A percentile compares a stretch with the other conserved stretches of the same genome.
phyloP scores from a whole-genome alignment of 2,329 filamentous ascomycete genomes.

The Colletotrichum trifolii region DNA sequence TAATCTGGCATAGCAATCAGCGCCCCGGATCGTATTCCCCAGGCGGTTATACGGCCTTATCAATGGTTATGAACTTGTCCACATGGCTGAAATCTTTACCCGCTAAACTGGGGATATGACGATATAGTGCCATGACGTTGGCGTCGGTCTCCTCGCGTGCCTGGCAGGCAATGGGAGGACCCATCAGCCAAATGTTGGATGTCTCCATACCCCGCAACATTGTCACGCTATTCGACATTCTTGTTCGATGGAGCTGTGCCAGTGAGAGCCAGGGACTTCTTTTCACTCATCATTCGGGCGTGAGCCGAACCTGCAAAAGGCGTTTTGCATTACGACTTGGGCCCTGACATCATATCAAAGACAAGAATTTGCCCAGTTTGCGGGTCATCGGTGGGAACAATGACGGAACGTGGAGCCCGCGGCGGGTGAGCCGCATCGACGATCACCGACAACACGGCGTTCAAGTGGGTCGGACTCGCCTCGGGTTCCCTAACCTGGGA shows the following conservation, averaged over 20 bases:
- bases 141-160: not conserved
- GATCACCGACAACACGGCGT: conserved; percentile 21
- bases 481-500: conserved; percentile 9
- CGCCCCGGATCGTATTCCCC: not conserved
- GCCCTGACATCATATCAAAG: conserved; percentile 26
- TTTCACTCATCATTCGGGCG: not conserved
- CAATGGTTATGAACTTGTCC: not conserved
- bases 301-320: not conserved
- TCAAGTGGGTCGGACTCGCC: not conserved
- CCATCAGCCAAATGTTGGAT: too few relatives aligned
- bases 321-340: conserved; percentile 12
- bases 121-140: conserved; percentile 14
- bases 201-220: not conserved
- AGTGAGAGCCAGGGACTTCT: not conserved
- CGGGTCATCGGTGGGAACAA: conserved; percentile 30
- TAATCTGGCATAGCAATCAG: not conserved
- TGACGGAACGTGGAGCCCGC: conserved; percentile 31
- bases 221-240: not conserved
- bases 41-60: not conserved
- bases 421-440: conserved; percentile 11
- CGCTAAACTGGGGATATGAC: conserved; percentile 27
- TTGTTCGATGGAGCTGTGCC: not conserved
- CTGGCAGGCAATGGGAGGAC: not conserved
- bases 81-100: not conserved
- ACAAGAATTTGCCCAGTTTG: conserved; percentile 6